phyloP scores from a whole-genome alignment of 2,329 filamentous ascomycete species.

The Phaeosphaeriaceae sp. region DNA sequence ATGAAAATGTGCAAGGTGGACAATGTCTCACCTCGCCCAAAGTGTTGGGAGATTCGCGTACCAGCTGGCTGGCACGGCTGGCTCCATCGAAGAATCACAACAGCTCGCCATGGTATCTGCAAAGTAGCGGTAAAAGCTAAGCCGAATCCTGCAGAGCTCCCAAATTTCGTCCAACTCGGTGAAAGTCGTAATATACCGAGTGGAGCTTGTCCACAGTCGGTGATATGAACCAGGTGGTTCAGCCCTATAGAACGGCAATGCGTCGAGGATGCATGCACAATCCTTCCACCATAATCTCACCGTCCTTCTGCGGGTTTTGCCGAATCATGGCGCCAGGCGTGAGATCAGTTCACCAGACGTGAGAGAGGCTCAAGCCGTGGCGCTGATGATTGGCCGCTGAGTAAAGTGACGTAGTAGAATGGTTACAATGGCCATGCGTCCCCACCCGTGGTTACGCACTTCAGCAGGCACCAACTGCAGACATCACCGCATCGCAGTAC shows the following conservation, averaged over 20 bases:
- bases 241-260: slow-evolving; percentile 33
- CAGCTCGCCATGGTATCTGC: background rate
- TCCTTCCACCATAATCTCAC: slow-evolving; percentile 33
- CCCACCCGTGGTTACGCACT: background rate
- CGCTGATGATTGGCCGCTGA: background rate
- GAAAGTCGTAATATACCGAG: background rate
- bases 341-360: background rate
- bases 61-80: background rate
- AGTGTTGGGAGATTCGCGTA: background rate
- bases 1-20: background rate
- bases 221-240: slow-evolving; percentile 26
- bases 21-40: background rate
- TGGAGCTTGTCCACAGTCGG: slow-evolving; percentile 6
- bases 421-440: background rate
- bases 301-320: slow-evolving; percentile 22
- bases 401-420: background rate
- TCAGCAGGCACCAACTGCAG: background rate
- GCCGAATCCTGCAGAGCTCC: background rate
- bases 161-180: background rate
- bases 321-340: slow-evolving; percentile 17
- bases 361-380: background rate
- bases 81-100: background rate
- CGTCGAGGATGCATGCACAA: slow-evolving; percentile 14
- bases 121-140: background rate
- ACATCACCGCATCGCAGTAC: background rate